Evolutionary conservation across 176 grass and related monocot genomes (phyloP).

Genomic region (Thinopyrum elongatum): DNA sequence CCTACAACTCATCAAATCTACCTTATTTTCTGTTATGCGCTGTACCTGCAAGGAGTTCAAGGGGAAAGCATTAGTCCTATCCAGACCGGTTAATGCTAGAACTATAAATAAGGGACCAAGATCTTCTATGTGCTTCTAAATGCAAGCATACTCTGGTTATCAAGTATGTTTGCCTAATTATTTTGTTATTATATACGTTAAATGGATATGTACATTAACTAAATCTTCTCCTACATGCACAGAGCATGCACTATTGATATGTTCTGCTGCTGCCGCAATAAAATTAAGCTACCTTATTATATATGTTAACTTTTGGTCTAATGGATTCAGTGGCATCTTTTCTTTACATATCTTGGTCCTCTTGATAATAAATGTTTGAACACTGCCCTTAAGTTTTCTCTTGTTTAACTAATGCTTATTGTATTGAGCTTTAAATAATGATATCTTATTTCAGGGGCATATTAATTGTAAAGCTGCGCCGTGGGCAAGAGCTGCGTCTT

Average conservation of each 20-base stretch:
- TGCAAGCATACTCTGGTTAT: background rate
- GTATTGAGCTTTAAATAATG: background rate
- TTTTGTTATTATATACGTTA: background rate
- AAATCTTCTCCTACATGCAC: background rate
- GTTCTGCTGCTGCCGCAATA: background rate
- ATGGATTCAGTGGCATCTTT: background rate
- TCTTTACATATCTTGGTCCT: background rate
- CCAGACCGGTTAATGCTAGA: no score
- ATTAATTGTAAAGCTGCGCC: constrained; percentile 89
- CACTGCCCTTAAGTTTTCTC: background rate
- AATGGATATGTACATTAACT: background rate
- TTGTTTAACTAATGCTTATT: constrained; percentile 6
- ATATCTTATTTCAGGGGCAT: constrained; percentile 59
- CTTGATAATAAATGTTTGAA: background rate
- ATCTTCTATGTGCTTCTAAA: background rate
- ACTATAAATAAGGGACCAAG: no score
- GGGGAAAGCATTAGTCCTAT: no score
- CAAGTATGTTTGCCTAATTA: background rate
- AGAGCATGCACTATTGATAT: background rate
- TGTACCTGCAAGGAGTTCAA: no score
- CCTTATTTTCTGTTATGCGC: no score
- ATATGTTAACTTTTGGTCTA: background rate
- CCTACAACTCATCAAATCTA: no score
- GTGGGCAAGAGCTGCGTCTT: constrained; percentile 85
- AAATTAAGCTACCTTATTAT: background rate